Conservation (phyloP, 208 protist genomes). For the Acanthamoeba lenticulata region DNA sequence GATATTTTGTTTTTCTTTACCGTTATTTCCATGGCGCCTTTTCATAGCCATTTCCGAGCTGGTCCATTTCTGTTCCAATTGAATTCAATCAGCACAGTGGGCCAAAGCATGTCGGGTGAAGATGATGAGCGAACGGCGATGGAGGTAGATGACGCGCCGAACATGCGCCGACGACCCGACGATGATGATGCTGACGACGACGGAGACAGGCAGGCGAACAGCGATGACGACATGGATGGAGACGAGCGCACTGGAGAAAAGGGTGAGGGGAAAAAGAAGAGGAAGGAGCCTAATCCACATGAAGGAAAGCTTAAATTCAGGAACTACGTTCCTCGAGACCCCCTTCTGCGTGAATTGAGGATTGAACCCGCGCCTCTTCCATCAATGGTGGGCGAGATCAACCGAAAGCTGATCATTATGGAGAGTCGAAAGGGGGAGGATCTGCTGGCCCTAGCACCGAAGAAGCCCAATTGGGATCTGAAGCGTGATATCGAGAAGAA, state of each 20-base stretch:
- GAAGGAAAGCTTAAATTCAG: background rate
- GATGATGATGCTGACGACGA: background rate
- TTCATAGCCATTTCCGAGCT: background rate
- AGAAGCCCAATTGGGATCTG: conserved; percentile 84
- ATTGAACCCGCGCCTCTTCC: background rate
- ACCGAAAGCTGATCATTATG: conserved; percentile 24
- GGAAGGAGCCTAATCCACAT: conserved; percentile 22
- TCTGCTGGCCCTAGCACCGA: conserved; percentile 73
- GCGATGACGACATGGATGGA: background rate
- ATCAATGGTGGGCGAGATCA: conserved; percentile 61
- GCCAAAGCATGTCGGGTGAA: background rate
- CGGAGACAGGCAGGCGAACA: background rate
- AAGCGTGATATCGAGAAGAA: conserved; percentile 81
- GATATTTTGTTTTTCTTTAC: background rate
- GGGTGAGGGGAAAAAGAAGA: conserved; percentile 39
- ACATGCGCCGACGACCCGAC: background rate
- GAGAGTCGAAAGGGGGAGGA: background rate
- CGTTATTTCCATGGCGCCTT: too few species aligned
- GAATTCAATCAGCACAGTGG: background rate
- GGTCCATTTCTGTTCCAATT: background rate
- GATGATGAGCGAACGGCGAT: background rate
- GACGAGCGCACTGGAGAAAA: background rate
- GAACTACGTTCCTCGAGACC: conserved; percentile 42
- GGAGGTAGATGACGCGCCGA: conserved; percentile 5
- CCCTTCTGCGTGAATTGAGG: conserved; percentile 1